Evolutionary conservation across 805 yeast genomes (phyloP).

Genomic region (Starmerella cellae): DNA sequence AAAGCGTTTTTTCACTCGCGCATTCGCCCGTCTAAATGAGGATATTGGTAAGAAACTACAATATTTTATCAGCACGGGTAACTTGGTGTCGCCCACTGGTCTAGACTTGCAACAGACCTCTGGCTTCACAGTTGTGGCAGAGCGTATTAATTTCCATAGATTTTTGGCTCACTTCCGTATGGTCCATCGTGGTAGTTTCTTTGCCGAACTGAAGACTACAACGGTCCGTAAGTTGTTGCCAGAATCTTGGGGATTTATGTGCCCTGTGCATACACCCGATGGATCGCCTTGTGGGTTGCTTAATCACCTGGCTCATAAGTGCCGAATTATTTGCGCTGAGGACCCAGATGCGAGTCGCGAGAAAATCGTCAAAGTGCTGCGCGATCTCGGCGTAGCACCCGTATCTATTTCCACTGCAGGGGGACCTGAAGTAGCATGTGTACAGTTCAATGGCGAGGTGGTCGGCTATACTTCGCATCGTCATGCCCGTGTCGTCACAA

Average conservation of each 20-base stretch:
- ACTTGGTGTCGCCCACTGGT: constrained; percentile 91
- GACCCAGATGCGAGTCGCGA: constrained; percentile 8
- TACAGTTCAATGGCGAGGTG: constrained; percentile 83
- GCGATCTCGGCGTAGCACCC: constrained; percentile 65
- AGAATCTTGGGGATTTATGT: constrained; percentile 97
- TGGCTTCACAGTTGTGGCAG: constrained; percentile 97
- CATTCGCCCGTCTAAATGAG: constrained; percentile 68
- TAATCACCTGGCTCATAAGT: constrained; percentile 92
- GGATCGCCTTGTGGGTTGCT: constrained; percentile 98
- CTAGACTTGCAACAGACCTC: constrained; percentile 94
- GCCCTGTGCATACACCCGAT: constrained; percentile 99
- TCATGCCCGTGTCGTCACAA: constrained; percentile 75
- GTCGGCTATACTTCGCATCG: constrained; percentile 90
- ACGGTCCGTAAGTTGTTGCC: constrained; percentile 92
- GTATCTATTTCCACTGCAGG: constrained; percentile 70
- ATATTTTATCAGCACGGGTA: constrained; percentile 93
- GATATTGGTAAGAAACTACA: constrained; percentile 91
- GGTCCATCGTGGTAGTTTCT: constrained; percentile 99
- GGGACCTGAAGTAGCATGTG: constrained; percentile 78
- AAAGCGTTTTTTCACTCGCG: constrained; percentile 67
- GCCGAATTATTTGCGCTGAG: constrained; percentile 59
- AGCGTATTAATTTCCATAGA: constrained; percentile 92
- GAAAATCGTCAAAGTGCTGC: constrained; percentile 37
- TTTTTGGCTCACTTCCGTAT: constrained; percentile 97
- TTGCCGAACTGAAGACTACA: constrained; percentile 94